phyloP scores from a whole-genome alignment of 495 filamentous ascomycete genomes.

The Hyaloscypha bicolor region DNA sequence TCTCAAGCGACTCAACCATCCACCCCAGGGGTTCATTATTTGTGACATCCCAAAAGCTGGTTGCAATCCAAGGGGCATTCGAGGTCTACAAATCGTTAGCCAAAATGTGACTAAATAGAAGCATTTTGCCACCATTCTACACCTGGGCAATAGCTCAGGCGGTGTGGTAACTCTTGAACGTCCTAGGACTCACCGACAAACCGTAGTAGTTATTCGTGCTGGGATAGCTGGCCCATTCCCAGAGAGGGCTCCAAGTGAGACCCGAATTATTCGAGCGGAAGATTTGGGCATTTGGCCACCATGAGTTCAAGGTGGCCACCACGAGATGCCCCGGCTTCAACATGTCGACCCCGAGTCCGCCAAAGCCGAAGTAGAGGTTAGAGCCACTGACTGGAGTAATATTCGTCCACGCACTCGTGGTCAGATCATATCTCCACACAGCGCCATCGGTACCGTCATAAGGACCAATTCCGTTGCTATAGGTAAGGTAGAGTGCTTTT shows the following conservation, averaged over 20 bases:
- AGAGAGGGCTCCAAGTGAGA: slow-evolving; percentile 21
- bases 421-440: slow-evolving; percentile 54
- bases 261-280: slow-evolving; percentile 57
- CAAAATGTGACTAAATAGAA: not conserved
- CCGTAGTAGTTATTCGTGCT: slow-evolving; percentile 10
- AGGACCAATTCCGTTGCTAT: slow-evolving; percentile 56
- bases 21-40: slow-evolving; percentile 45
- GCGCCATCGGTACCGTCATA: slow-evolving; percentile 55
- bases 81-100: slow-evolving; percentile 4
- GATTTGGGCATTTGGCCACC: slow-evolving; percentile 61
- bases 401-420: slow-evolving; percentile 51
- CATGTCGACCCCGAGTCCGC: slow-evolving; percentile 56
- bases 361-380: slow-evolving; percentile 53
- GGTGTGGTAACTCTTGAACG: not conserved
- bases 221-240: slow-evolving; percentile 16
- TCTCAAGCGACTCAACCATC: slow-evolving; percentile 66
- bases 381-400: slow-evolving; percentile 50
- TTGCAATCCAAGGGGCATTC: slow-evolving; percentile 17
- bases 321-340: slow-evolving; percentile 57
- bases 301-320: slow-evolving; percentile 57
- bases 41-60: slow-evolving; percentile 1
- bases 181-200: not conserved
- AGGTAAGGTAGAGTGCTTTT: slow-evolving; percentile 58
- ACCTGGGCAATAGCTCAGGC: not conserved
- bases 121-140: not conserved